A percentile compares a stretch with the other conserved stretches of the same genome.
Conservation (phyloP, 2,329 filamentous ascomycete genomes). For the Aureobasidium vineae region DNA sequence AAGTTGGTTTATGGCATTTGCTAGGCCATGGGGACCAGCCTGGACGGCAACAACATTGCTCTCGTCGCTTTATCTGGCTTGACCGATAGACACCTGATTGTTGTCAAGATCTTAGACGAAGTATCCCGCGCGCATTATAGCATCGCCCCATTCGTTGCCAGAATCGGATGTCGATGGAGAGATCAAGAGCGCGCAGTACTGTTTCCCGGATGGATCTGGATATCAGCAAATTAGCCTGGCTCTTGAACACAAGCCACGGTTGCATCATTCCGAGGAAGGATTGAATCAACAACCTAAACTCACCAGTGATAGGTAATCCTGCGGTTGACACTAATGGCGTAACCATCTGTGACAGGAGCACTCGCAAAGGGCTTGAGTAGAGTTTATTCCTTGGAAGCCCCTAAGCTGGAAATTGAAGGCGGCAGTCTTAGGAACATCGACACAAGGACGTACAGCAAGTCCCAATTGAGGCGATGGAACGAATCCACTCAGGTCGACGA, state of each 20-base stretch:
- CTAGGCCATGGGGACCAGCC: neutral
- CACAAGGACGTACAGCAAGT: neutral
- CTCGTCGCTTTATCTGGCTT: constrained; percentile 30
- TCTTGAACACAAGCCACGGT: neutral
- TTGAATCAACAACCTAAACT: neutral
- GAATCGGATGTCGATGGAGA: neutral
- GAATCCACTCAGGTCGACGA: neutral
- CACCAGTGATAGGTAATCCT: neutral
- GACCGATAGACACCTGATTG: constrained; percentile 37
- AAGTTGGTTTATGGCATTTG: neutral
- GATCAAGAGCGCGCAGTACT: neutral
- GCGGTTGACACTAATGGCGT: neutral
- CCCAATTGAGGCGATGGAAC: neutral
- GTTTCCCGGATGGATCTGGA: constrained; percentile 29
- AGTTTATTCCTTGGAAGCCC: neutral
- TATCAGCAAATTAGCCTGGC: neutral
- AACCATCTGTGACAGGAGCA: neutral
- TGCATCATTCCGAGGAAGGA: no score
- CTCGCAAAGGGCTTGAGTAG: neutral
- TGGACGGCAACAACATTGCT: neutral
- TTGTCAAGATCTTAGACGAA: constrained; percentile 41
- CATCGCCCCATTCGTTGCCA: constrained; percentile 31
- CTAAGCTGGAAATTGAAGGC: constrained; percentile 19
- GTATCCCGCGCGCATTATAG: constrained; percentile 39
- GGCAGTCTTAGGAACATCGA: neutral